Conservation (phyloP, 1,284 basidiomycete genomes). For the Microbotryum saponariae region DNA sequence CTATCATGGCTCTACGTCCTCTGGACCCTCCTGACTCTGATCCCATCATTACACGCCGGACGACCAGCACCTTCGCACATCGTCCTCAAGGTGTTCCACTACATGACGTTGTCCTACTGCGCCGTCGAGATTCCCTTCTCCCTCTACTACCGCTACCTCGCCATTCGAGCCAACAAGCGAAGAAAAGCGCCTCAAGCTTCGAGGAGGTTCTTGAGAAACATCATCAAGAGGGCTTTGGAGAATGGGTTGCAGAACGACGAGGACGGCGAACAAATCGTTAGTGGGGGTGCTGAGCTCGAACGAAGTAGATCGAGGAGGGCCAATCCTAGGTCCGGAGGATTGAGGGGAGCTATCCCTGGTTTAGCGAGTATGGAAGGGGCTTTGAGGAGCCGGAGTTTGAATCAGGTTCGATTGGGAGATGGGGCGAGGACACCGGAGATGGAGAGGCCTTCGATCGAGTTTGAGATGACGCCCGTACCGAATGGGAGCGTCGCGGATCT, state of each 20-base stretch:
- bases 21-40: conserved; percentile 40
- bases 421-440: too few relatives aligned
- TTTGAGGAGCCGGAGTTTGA: too few relatives aligned
- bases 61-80: conserved; percentile 13
- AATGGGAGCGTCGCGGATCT: too few relatives aligned
- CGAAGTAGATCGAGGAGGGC: conserved; percentile 3
- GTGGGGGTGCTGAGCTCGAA: neutral
- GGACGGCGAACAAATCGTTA: neutral
- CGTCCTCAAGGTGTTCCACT: conserved; percentile 14
- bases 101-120: conserved; percentile 21
- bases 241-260: conserved; percentile 25
- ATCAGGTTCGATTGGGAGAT: too few relatives aligned
- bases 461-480: too few relatives aligned
- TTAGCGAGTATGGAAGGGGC: too few relatives aligned
- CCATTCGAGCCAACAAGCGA: conserved; percentile 47
- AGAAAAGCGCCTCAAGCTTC: conserved; percentile 15
- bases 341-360: too few relatives aligned
- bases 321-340: neutral
- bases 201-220: conserved; percentile 49
- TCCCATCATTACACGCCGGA: conserved; percentile 2
- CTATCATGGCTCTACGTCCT: conserved; percentile 61
- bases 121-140: conserved; percentile 62
- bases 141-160: conserved; percentile 58
- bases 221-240: conserved; percentile 56
- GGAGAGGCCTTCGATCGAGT: too few relatives aligned